phyloP scores from a whole-genome alignment of 345 rosid species.

The Geranium rotundifolium region DNA sequence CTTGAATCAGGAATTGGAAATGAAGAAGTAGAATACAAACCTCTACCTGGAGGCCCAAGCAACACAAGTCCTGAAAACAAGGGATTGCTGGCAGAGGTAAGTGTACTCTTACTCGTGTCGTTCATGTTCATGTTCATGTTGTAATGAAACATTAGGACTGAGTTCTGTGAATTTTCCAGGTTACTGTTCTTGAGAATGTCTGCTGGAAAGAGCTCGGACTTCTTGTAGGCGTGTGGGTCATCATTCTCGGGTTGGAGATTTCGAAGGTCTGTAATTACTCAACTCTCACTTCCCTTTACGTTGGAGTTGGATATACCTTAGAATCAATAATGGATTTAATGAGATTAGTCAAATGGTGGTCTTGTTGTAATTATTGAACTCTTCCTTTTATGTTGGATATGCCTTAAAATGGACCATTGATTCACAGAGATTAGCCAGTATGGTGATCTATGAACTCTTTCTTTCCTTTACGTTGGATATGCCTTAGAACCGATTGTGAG shows the following conservation, averaged over 20 bases:
- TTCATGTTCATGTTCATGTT: background rate
- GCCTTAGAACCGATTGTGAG: no score
- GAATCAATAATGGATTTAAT: no score
- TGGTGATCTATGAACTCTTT: no score
- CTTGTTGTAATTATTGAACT: no score
- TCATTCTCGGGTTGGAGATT: conserved; percentile 29
- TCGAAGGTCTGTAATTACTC: conserved; percentile 20
- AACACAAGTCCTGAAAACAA: background rate
- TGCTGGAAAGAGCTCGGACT: conserved; percentile 37
- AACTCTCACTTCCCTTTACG: no score
- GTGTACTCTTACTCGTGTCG: background rate
- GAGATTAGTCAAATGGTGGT: no score
- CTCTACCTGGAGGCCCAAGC: conserved; percentile 13
- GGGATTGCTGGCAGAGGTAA: background rate
- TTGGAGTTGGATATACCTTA: no score
- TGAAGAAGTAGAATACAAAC: conserved; percentile 16
- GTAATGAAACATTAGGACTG: background rate
- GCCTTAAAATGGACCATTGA: no score
- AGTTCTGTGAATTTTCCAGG: conserved; percentile 15
- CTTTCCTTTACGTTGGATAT: no score
- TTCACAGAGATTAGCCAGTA: no score
- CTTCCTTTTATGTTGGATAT: no score
- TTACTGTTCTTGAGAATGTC: conserved; percentile 29
- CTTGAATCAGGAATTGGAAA: conserved; percentile 12
- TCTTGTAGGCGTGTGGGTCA: conserved; percentile 28